A percentile compares a stretch with the other conserved stretches of the same genome.
phyloP scores from a whole-genome alignment of 1,284 basidiomycete species.

The Fomitopsis betulina region DNA sequence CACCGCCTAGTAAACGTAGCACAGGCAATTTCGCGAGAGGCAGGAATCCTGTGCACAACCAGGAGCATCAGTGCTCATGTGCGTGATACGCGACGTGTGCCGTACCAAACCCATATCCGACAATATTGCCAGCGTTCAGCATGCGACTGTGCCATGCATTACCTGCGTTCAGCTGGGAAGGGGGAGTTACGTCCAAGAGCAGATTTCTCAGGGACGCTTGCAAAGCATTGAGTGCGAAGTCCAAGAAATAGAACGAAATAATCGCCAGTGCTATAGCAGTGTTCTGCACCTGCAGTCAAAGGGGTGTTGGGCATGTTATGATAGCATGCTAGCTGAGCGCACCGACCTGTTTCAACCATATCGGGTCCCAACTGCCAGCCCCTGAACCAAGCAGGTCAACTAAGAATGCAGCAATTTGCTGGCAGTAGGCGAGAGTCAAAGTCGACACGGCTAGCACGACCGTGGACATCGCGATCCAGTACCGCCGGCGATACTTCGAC shows the following conservation, averaged over 20 bases:
- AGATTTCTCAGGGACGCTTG: constrained; percentile 93
- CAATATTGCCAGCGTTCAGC: constrained; percentile 91
- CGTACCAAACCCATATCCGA: constrained; percentile 86
- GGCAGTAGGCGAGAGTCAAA: constrained; percentile 81
- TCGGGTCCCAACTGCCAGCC: constrained; percentile 88
- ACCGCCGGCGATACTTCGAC: constrained; percentile 84
- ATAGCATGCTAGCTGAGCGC: not conserved
- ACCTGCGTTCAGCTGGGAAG: constrained; percentile 82
- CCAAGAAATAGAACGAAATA: constrained; percentile 89
- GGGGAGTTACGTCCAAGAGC: constrained; percentile 84
- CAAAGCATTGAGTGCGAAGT: constrained; percentile 92
- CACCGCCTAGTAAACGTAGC: constrained; percentile 81
- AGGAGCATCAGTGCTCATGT: not conserved
- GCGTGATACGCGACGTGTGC: constrained; percentile 2
- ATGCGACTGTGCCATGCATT: constrained; percentile 99
- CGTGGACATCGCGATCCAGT: constrained; percentile 86
- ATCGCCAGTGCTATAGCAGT: constrained; percentile 84
- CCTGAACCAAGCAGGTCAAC: constrained; percentile 79
- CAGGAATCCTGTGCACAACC: constrained; percentile 62
- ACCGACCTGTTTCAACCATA: constrained; percentile 55
- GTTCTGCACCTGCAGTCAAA: constrained; percentile 49
- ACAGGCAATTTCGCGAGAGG: constrained; percentile 76
- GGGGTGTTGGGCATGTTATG: not conserved
- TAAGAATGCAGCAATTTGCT: constrained; percentile 67
- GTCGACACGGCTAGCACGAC: constrained; percentile 68